These are phyloP conservation scores for Tulasnella sp. DNA, from an alignment of 768 basidiomycete genomes.

Conservation along the genomic window DNA sequence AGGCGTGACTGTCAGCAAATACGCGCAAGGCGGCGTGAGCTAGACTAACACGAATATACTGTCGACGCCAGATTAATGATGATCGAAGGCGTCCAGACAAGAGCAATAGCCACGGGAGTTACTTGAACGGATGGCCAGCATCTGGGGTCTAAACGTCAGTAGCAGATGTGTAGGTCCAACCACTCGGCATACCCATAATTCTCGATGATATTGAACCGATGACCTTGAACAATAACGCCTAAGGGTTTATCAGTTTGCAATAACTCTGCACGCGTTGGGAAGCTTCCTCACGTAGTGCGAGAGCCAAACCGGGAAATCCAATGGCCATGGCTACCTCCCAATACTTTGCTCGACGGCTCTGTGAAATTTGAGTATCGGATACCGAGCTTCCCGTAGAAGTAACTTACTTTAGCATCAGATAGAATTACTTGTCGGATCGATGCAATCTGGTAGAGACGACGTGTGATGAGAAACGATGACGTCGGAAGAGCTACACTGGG, in stretches of 20 bases:
- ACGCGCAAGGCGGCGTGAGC: not conserved
- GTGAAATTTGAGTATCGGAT: too few species aligned
- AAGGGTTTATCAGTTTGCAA: not conserved
- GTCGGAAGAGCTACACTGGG: conserved; percentile 42
- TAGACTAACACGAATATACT: conserved; percentile 33
- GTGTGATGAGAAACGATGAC: conserved; percentile 44
- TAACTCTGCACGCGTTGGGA: conserved; percentile 43
- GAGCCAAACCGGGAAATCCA: conserved; percentile 45
- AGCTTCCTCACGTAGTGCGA: conserved; percentile 39
- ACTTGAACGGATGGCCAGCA: conserved; percentile 42
- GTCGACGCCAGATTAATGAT: conserved; percentile 33
- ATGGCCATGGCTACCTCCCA: conserved; percentile 29
- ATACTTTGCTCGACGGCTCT: conserved; percentile 15
- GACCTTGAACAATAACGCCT: not conserved
- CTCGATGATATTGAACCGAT: not conserved
- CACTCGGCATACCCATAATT: too few species aligned
- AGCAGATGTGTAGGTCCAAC: too few species aligned
- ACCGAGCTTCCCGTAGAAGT: too few species aligned
- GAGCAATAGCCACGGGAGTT: conserved; percentile 33
- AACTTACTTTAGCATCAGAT: too few species aligned
- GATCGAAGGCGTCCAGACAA: conserved; percentile 36
- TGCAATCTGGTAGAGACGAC: conserved; percentile 42
- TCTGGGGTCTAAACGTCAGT: too few species aligned
- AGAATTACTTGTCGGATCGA: conserved; percentile 33
- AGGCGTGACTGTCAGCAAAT: too few species aligned